Evolutionary conservation across 176 grass and related monocot species (phyloP), one percentile per base, ranked within the genome.

Genomic region (Chrysopogon serrulatus): DNA sequence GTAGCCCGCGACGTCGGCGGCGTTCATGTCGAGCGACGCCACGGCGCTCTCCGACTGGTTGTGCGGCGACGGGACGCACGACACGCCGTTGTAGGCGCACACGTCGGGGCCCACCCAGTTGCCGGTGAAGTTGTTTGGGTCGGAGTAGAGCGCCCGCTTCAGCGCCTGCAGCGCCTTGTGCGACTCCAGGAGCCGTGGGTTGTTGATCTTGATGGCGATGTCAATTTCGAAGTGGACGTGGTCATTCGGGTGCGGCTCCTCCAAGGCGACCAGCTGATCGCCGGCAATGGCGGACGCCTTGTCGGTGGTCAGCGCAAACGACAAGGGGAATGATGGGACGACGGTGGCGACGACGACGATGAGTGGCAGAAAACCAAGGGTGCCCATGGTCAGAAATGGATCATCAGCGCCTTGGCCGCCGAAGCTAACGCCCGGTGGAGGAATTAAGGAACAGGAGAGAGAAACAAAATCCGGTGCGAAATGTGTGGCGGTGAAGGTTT

Each of bases 51-150:
- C 59, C 18, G 85, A 81, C 44, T 0, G 1, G 59, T 86, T 86
- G 34, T 66, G 24, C 33, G 2, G 2, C 7, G 77, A 80, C 3
- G 77, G 68, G 0, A 43, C 57, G 44, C 77, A 86, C 18, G 65
- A 41, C 4, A 86, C 85, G 13, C 85, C 85, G 12, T 86, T 86
- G 77, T 86, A 86, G 34, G 68, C 12, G 44, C 85, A 86, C 77
- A 86, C 85, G 34, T 86, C 69, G 44, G 74, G 77, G 34, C 85
- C 85, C 0, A 19, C 77, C 85, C 85, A 81, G 19, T 86, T 56
- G 2, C 33, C 68, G 34, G 85, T 86, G 85, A 86, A 86, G 59
- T 86, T 86, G 68, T 32, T 31, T 0, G 77, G 85, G 34, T 81
- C 85, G 2, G 77, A 86, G 44, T 81, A 65, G 5, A 81, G 33